These are phyloP conservation scores for Musa acuminata DNA, from an alignment of 176 grass and related monocot species.

Conservation along the genomic window DNA sequence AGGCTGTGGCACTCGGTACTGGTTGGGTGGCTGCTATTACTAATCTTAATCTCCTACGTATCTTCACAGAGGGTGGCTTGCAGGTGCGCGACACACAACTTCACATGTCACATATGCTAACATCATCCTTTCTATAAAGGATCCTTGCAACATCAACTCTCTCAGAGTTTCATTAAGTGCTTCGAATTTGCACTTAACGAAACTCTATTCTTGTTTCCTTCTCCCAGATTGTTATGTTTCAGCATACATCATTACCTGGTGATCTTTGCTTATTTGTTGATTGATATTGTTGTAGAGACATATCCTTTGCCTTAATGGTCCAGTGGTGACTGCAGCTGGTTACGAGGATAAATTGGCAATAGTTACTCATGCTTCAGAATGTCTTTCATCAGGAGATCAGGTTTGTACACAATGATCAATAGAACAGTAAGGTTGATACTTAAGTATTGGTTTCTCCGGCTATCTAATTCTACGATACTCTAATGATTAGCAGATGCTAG, in stretches of 20 bases:
- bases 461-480: background rate
- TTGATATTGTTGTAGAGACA: conserved; percentile 44
- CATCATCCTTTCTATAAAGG: conserved; percentile 6
- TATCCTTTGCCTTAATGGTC: conserved; percentile 73
- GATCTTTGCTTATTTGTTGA: conserved; percentile 11
- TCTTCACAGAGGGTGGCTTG: conserved; percentile 80
- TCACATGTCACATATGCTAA: background rate
- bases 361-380: conserved; percentile 84
- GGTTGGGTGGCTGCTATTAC: conserved; percentile 84
- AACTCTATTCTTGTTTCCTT: too few relatives aligned
- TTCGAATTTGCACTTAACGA: background rate
- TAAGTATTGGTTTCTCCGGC: too few relatives aligned
- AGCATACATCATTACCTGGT: background rate
- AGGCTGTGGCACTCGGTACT: conserved; percentile 62
- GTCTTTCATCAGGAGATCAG: conserved; percentile 90
- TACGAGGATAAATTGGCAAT: conserved; percentile 62
- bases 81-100: conserved; percentile 31
- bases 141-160: too few relatives aligned
- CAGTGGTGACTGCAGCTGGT: conserved; percentile 66
- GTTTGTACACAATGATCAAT: conserved; percentile 19
- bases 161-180: background rate
- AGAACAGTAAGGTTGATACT: background rate
- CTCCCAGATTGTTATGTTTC: background rate
- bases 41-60: conserved; percentile 67
- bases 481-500: conserved; percentile 40